These are phyloP conservation scores for Phytophthora cactorum DNA, from an alignment of 352 stramenopile species.

Conservation along the genomic window DNA sequence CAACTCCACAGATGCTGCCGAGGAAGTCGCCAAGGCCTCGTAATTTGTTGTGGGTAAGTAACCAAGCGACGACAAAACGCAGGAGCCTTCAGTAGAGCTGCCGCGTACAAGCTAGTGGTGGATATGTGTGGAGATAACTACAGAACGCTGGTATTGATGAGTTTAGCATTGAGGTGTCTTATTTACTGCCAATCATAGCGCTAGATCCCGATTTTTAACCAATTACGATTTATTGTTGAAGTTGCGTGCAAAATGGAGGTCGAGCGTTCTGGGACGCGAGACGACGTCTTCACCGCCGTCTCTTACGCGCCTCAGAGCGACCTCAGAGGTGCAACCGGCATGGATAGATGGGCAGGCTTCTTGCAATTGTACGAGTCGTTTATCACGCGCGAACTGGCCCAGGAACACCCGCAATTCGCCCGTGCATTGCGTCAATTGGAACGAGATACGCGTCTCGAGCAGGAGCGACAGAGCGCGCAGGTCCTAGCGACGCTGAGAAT, in stretches of 20 bases:
- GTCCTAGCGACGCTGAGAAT: constrained; percentile 30
- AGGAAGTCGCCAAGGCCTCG: constrained; percentile 27
- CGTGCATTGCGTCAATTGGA: constrained; percentile 24
- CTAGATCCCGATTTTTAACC: constrained; percentile 4
- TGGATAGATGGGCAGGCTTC: constrained; percentile 26
- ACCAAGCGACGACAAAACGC: constrained; percentile 7
- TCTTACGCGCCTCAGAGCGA: constrained; percentile 1
- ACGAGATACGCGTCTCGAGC: constrained; percentile 23
- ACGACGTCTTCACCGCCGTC: not conserved
- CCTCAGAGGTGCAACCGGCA: not conserved
- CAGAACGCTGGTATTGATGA: constrained; percentile 27
- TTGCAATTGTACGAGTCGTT: constrained; percentile 29
- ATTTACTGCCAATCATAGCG: constrained; percentile 10
- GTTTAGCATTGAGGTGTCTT: constrained; percentile 11
- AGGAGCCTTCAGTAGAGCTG: constrained; percentile 20
- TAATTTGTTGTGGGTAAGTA: constrained; percentile 35
- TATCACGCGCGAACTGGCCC: constrained; percentile 25
- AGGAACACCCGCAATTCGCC: constrained; percentile 31
- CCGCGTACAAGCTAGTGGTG: constrained; percentile 17
- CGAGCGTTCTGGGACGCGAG: not conserved
- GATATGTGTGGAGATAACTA: constrained; percentile 34
- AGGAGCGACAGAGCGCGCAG: constrained; percentile 33
- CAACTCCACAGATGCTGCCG: constrained; percentile 21
- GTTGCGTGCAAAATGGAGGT: constrained; percentile 17
- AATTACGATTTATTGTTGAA: constrained; percentile 25